Conservation (phyloP, 2,329 filamentous ascomycete species). For the Fusarium bactridioides region DNA sequence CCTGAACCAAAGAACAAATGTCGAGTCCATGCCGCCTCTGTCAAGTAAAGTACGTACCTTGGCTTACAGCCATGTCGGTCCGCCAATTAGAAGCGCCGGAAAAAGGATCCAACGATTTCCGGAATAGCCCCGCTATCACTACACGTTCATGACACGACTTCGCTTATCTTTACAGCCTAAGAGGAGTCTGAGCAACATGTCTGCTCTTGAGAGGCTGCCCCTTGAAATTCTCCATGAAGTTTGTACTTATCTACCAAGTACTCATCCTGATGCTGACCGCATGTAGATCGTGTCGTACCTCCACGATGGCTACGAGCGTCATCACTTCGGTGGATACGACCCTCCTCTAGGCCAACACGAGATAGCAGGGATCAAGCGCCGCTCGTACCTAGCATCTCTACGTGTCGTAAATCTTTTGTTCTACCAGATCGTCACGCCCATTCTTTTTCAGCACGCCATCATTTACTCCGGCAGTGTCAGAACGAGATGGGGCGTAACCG, state of each 20-base stretch:
- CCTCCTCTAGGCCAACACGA: neutral
- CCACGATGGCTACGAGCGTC: neutral
- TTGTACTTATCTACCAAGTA: accelerated
- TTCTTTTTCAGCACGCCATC: neutral
- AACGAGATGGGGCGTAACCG: neutral
- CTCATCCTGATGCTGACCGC: accelerated
- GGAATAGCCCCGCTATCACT: neutral
- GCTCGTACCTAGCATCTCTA: neutral
- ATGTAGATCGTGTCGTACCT: neutral
- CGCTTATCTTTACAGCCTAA: neutral
- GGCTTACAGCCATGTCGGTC: neutral
- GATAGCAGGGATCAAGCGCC: neutral
- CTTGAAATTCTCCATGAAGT: neutral
- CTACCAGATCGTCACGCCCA: neutral
- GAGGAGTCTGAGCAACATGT: neutral
- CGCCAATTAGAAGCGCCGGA: neutral
- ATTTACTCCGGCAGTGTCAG: neutral
- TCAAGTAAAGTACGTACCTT: neutral
- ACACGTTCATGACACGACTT: neutral
- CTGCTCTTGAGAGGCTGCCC: neutral
- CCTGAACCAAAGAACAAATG: neutral
- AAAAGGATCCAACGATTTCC: neutral
- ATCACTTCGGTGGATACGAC: neutral
- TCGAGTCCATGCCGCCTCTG: neutral
- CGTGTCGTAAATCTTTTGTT: neutral